These are phyloP conservation scores for Diaporthe nobilis DNA, from an alignment of 2,329 filamentous ascomycete genomes.

Conservation along the genomic window DNA sequence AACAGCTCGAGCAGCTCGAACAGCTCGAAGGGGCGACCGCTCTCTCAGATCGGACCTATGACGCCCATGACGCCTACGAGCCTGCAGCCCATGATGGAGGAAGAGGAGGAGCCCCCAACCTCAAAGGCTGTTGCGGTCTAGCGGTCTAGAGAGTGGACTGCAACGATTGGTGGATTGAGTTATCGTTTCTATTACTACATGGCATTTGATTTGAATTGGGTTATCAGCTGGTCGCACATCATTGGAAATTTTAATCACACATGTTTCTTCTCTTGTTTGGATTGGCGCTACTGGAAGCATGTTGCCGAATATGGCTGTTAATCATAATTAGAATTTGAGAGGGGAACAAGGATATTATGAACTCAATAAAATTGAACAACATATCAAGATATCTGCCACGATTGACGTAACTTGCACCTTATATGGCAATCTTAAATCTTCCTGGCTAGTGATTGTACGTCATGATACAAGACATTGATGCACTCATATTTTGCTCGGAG, in stretches of 20 bases:
- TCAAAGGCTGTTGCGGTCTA: conserved; percentile 15
- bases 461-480: neutral
- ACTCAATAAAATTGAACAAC: neutral
- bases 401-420: neutral
- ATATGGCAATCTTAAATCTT: neutral
- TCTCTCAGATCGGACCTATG: conserved; percentile 4
- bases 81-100: conserved; percentile 27
- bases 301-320: neutral
- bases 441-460: no score
- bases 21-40: neutral
- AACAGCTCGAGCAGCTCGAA: neutral
- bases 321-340: neutral
- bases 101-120: neutral
- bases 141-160: neutral
- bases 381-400: neutral
- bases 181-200: neutral
- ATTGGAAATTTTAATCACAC: neutral
- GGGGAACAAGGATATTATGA: neutral
- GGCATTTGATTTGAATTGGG: neutral
- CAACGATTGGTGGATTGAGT: neutral
- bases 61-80: neutral
- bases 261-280: neutral
- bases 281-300: neutral
- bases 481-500: neutral
- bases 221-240: neutral